Base-by-base conservation (phyloP, 164 flowering plant species). In the Magnolia changhungtana region DNA sequence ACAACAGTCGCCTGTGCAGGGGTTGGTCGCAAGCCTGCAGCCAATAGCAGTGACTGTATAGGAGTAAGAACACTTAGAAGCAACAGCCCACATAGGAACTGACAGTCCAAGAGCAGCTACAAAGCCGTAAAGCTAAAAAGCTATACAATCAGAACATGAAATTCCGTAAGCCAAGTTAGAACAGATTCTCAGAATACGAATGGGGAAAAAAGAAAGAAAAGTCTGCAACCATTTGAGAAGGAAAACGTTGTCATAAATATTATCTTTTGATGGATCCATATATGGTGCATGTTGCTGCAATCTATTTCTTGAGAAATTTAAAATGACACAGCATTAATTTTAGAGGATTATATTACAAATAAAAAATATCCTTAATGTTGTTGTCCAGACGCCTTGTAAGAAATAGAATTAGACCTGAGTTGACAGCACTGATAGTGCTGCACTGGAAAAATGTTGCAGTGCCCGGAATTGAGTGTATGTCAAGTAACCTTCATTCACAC, bases 1-100 rank as follows among this genome's bases (percentile, higher is more conserved):
- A 89, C 96, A 64, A 82, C 98, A 78, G 98, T 94, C 51, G 99
- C 93, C 86, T 94, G 99, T 19, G 98, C 99, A 72, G 98, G 97
- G 13, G 98, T 96, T 67, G 99, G 99, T 75, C 97, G 89, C 85
- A 96, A 87, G 79, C 99, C 99, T 84, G 99, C 99, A 89, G 99
- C 99, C 90, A 90, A 90, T 78, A 96, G 88, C 75, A 94, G 90
- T 73, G 99, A 94, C 99, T 96, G 95, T 87, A 90, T 77, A 88
- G 81, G 83, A 80, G 77, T 88, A 84, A 90, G 88, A 78, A 82
- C 67, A 78, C 72, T 67, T 45, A 82, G 72, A 80, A 79, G 81
- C 76, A 70, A 79, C 67, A 59, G 67, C 70, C 65, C 69, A 79
- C 13, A 77, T 61, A 72, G 29, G 64, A 52, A 37, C 45, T 73